These are phyloP conservation scores for Mortierella claussenii DNA, from an alignment of 192 early-diverging fungal genomes.

Conservation along the genomic window DNA sequence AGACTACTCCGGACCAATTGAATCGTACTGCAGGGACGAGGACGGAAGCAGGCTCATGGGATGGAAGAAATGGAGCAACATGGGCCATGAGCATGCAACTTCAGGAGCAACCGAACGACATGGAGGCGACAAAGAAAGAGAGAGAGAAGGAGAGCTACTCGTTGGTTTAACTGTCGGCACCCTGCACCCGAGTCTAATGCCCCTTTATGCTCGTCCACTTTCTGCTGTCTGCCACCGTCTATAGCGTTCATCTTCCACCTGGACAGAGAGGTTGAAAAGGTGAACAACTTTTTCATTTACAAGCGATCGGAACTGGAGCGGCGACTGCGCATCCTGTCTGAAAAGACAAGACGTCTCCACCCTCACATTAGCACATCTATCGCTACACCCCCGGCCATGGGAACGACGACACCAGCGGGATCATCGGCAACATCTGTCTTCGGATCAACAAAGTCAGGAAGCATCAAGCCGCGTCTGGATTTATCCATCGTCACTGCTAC, in stretches of 20 bases:
- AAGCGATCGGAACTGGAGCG: constrained; percentile 81
- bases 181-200: too few species aligned
- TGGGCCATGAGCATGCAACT: too few species aligned
- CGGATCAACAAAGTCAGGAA: background rate
- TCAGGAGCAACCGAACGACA: too few species aligned
- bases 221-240: background rate
- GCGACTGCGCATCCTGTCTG: constrained; percentile 67
- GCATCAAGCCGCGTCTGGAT: constrained; percentile 16
- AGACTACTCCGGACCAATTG: too few species aligned
- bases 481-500: constrained; percentile 28
- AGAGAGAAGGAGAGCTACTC: too few species aligned
- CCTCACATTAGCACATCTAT: background rate
- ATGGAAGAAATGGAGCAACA: too few species aligned
- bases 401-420: background rate
- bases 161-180: too few species aligned
- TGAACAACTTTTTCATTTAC: constrained; percentile 82
- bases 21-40: too few species aligned
- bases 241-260: constrained; percentile 82
- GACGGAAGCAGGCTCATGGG: too few species aligned
- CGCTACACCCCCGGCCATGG: background rate
- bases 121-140: too few species aligned
- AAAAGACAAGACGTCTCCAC: constrained; percentile 57
- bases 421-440: background rate
- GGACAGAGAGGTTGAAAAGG: constrained; percentile 88
- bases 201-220: too few species aligned